Percentiles rank a stretch among this genome's conserved stretches.
These are phyloP conservation scores for Lactifluus volemus DNA, from an alignment of 768 basidiomycete genomes.

Conservation along the genomic window DNA sequence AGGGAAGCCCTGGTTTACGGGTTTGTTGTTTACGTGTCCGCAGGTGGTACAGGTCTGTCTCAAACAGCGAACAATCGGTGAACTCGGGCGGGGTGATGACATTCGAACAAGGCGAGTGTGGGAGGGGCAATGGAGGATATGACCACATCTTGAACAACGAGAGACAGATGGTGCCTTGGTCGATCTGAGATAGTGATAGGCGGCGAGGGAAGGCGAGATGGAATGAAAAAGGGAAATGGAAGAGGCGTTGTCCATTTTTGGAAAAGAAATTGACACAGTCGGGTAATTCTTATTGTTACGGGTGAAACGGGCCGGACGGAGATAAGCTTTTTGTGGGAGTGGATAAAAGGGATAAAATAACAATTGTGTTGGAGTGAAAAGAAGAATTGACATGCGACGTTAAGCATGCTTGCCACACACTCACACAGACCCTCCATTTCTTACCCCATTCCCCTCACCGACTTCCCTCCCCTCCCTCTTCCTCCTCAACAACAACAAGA, in stretches of 20 bases:
- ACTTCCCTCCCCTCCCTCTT: not conserved
- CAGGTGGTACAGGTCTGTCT: constrained; percentile 24
- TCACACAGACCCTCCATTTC: constrained; percentile 4
- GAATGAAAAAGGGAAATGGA: constrained; percentile 42
- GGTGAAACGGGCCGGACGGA: not conserved
- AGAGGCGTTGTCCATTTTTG: constrained; percentile 23
- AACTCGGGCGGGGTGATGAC: constrained; percentile 16
- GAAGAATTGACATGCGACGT: not conserved
- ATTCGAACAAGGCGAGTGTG: constrained; percentile 29
- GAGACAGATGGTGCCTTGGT: constrained; percentile 22
- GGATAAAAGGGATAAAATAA: not conserved
- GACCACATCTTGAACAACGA: constrained; percentile 48
- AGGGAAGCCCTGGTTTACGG: constrained; percentile 1
- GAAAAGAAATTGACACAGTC: too few species aligned
- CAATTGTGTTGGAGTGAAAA: too few species aligned
- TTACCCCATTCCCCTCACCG: constrained; percentile 12
- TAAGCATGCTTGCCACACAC: constrained; percentile 14
- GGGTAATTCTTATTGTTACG: not conserved
- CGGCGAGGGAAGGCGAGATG: constrained; percentile 50
- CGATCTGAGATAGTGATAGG: constrained; percentile 45
- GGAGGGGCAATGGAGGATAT: constrained; percentile 34
- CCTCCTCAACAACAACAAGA: not conserved
- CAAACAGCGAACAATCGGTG: not conserved
- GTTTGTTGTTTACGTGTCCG: constrained; percentile 22
- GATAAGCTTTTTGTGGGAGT: not conserved